phyloP scores from a whole-genome alignment of 352 stramenopile species.

The Phytophthora rubi region DNA sequence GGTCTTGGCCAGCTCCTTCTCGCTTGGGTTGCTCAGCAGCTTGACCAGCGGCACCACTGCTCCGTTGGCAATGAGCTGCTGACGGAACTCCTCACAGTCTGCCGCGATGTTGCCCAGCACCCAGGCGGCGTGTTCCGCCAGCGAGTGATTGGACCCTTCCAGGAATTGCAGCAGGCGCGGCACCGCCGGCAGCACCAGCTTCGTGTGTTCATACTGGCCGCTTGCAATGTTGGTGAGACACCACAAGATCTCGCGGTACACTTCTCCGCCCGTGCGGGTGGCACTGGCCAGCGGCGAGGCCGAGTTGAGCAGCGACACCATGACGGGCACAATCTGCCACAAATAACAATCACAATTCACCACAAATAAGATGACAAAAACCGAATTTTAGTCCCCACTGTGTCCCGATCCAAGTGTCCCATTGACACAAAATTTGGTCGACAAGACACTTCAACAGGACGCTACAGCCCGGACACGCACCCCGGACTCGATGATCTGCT shows the following conservation, averaged over 20 bases:
- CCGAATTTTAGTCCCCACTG: constrained; percentile 4
- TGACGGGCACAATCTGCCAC: constrained; percentile 70
- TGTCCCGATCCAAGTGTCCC: background rate
- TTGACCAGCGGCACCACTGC: constrained; percentile 58
- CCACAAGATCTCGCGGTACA: constrained; percentile 84
- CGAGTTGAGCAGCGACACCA: constrained; percentile 72
- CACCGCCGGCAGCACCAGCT: constrained; percentile 77
- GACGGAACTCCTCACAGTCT: constrained; percentile 86
- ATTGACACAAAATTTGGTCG: background rate
- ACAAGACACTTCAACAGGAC: constrained; percentile 12
- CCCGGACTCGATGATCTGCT: constrained; percentile 80
- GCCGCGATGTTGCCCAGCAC: constrained; percentile 87
- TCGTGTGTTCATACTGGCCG: constrained; percentile 85
- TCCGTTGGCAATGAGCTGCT: constrained; percentile 74
- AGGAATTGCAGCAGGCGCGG: constrained; percentile 78
- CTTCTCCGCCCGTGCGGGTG: constrained; percentile 68
- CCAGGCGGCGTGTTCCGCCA: constrained; percentile 83
- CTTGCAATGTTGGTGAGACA: constrained; percentile 87
- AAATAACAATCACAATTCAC: constrained; percentile 4
- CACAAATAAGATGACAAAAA: constrained; percentile 14
- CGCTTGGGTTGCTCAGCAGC: constrained; percentile 39
- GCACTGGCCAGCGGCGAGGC: constrained; percentile 67
- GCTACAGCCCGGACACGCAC: constrained; percentile 39
- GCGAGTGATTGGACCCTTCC: constrained; percentile 54
- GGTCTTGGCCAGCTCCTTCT: constrained; percentile 53